Evolutionary conservation across 192 early-diverging fungal genomes (phyloP).

Genomic region (Linnemannia hyalina): DNA sequence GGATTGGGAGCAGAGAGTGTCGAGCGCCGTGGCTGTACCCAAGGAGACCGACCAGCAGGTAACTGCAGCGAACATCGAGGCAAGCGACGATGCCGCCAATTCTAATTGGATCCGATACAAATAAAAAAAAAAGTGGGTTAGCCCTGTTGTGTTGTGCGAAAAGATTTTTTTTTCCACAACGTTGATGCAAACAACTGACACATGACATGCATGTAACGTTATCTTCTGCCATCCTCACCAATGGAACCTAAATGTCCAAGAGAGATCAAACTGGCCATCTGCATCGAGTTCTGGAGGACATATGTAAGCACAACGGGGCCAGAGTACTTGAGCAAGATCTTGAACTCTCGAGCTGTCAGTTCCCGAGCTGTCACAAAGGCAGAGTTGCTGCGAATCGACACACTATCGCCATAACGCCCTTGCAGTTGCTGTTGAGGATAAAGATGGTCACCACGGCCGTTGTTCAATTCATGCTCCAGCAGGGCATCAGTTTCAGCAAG

Average conservation of each 20-base stretch:
- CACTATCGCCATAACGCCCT: neutral
- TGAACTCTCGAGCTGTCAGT: conserved; percentile 18
- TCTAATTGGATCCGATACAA: conserved; percentile 42
- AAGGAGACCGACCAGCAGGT: conserved; percentile 71
- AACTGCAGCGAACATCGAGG: conserved; percentile 76
- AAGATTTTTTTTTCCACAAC: neutral
- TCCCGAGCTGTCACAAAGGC: conserved; percentile 2
- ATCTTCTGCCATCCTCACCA: neutral
- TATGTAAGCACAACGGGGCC: conserved; percentile 70
- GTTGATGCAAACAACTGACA: neutral
- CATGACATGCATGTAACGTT: neutral
- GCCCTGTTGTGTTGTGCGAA: neutral
- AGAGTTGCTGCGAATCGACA: conserved; percentile 6
- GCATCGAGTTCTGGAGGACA: conserved; percentile 72
- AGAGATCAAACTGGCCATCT: conserved; percentile 71
- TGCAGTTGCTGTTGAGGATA: neutral
- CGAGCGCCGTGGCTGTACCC: conserved; percentile 77
- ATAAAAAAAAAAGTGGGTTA: neutral
- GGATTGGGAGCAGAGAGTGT: conserved; percentile 78
- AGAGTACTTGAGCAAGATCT: conserved; percentile 42
- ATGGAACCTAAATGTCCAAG: conserved; percentile 69
- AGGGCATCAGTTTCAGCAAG: neutral
- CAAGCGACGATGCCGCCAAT: conserved; percentile 75
- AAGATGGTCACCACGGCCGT: neutral
- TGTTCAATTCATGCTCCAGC: neutral